These are phyloP conservation scores for Neurospora crassa DNA, from an alignment of 2,329 filamentous ascomycete species.

Conservation along the genomic window DNA sequence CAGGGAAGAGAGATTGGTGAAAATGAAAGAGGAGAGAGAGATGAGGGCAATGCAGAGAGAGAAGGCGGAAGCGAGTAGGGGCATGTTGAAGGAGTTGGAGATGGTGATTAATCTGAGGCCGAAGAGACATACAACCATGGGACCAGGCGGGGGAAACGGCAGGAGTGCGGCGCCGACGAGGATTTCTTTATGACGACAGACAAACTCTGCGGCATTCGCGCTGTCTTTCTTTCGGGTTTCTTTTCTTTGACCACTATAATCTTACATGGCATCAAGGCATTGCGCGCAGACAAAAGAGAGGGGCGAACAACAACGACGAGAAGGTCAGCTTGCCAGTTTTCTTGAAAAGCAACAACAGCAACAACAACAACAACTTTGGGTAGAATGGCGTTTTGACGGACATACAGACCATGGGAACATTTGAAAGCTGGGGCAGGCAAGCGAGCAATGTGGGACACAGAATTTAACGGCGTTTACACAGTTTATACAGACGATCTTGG, in stretches of 20 bases:
- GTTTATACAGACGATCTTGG: background rate
- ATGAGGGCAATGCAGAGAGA: constrained; percentile 63
- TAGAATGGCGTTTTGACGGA: background rate
- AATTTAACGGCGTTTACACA: background rate
- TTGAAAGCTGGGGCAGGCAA: background rate
- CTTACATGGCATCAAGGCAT: background rate
- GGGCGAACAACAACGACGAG: background rate
- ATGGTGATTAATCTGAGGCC: constrained; percentile 63
- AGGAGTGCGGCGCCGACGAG: constrained; percentile 27
- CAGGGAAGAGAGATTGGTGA: constrained; percentile 76
- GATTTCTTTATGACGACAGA: constrained; percentile 31
- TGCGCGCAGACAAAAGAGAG: background rate
- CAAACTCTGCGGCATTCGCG: constrained; percentile 4
- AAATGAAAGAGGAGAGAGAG: constrained; percentile 79
- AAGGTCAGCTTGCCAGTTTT: background rate
- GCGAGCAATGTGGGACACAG: background rate
- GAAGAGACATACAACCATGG: constrained; percentile 15
- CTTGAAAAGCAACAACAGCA: background rate
- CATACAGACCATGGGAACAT: background rate
- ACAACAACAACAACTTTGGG: background rate
- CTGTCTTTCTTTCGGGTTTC: constrained; percentile 5
- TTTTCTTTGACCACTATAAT: background rate
- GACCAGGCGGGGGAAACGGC: constrained; percentile 5
- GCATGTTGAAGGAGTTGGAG: constrained; percentile 88
- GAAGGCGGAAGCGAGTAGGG: constrained; percentile 69